phyloP scores from a whole-genome alignment of 78 protist species.

The Dictyostelium capitatum region DNA sequence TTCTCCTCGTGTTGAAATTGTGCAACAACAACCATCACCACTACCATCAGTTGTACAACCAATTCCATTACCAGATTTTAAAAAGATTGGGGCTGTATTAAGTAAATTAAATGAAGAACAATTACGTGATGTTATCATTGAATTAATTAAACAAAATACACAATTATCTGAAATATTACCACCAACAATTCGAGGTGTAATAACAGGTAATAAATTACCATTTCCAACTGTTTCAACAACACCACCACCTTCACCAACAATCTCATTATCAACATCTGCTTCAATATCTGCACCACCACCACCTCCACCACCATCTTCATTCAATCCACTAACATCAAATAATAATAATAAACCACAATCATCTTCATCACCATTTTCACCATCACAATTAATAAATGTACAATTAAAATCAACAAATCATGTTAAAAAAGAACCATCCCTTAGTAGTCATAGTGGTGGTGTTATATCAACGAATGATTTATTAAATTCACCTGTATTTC shows the following conservation, averaged over 20 bases:
- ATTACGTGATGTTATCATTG: slow-evolving; percentile 43
- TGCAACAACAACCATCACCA: background rate
- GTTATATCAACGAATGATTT: background rate
- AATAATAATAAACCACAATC: background rate
- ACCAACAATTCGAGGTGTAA: slow-evolving; percentile 28
- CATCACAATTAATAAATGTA: background rate
- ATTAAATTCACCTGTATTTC: background rate
- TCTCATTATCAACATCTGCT: background rate
- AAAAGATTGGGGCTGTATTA: slow-evolving; percentile 39
- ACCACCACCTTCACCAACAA: slow-evolving; percentile 30
- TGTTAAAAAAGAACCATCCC: background rate
- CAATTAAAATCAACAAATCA: background rate
- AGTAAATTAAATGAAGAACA: slow-evolving; percentile 37
- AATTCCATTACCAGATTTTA: slow-evolving; percentile 54
- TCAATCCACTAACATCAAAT: background rate
- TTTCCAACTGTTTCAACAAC: background rate
- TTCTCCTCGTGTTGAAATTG: background rate
- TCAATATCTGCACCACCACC: background rate
- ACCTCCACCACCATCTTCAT: background rate
- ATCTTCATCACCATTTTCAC: slow-evolving; percentile 16
- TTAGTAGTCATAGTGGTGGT: background rate
- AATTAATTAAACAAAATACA: slow-evolving; percentile 32
- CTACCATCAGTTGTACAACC: background rate
- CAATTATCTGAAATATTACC: slow-evolving; percentile 36
- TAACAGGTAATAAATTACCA: slow-evolving; percentile 23